Evolutionary conservation across 2,329 filamentous ascomycete genomes (phyloP), one percentile per base, ranked within the genome.

Genomic region (Bretziella fagacearum): DNA sequence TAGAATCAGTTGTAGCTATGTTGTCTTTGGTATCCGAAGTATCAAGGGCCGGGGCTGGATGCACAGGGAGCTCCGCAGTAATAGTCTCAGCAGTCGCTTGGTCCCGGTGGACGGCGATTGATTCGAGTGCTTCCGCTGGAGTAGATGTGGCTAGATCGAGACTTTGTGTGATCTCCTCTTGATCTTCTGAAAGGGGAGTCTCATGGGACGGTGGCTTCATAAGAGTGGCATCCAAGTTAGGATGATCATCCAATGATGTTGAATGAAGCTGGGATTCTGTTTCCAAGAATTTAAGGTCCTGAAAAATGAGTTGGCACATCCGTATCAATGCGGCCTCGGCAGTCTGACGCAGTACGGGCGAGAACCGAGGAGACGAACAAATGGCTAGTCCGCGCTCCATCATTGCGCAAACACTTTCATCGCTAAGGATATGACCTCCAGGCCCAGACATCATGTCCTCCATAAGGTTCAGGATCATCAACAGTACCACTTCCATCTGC

Each of bases 291-390:
- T 93, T 94, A 45, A 98, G 66, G 51, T 93, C 79, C 61, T 87
- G 83, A 59, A 98, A 98, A 56, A 98, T 94, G 54, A 94, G 86
- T 63, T 98, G 91, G 59, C 91, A 96, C 91, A 98, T 98, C 54
- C 85, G 84, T 39, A 96, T 84, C 87, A 98, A 95, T 47, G 86
- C 81, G 58, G 93, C 91, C 63, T 98, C 91, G 2, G 91, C 91
- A 17, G 87, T 93, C 53, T 87, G 74, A 53, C 89, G 77, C 47
- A 98, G 67, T 3, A 96, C 78, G 56, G 95, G 87, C 7, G 87
- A 95, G 52, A 96, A 78, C 47, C 89, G 77, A 47, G 84, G 77
- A 58, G 96, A 87, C 53, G 89, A 98, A 67, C 91, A 98, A 68
- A 98, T 96, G 58, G 86, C 94, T 54, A 98, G 64, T 1, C 89